Evolutionary conservation across 2,329 filamentous ascomycete species (phyloP), one percentile per base, ranked within the genome.

Genomic region (Aspergillus persii): DNA sequence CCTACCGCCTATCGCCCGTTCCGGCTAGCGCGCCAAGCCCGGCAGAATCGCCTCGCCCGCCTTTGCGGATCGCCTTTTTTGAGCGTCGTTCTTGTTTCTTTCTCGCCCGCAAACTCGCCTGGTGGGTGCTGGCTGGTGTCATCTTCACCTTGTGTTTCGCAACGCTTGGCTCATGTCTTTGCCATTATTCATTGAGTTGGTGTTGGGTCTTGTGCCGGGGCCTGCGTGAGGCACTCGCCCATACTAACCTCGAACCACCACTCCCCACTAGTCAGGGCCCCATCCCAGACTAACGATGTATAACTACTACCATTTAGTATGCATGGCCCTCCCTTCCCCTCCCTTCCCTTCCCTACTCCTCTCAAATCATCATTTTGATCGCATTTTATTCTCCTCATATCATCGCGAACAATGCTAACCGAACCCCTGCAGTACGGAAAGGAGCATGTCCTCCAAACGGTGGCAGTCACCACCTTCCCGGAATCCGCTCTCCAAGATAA

Each of bases 361-460:
- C 53, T 41, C 31, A 27, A 60, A 47, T 47, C 59, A 18, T 33
- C 11, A 50, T 47, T 23, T 18, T 23, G 4, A 49, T 23, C 29
- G 26, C 9, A n/a, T 23, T 30, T 26, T 23, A 2, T 23, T 23
- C 18, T 23, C 18, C 18, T 23, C 18, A 23, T 23, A 23, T 23
- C 18, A 23, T 23, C 26, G 46, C n/a, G 12, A 12, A 56, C 44
- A 50, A 61, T 61, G 56, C 36, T 54, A 15, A 49, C 60, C 48
- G 61, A 68, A 59, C 68, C 64, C 3, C 59, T 70, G 23, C 59
- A 60, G 50, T 72, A 72, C 23, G 73, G 71, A 27, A 64, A 65
- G 44, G 59, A 67, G 26, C 68, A 72, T 61, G 58, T 58, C 18
- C 69, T 78, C 7, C 76, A 78, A 54, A 71, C 66, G 9, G 64